A percentile compares a stretch with the other conserved stretches of the same genome.
phyloP scores from a whole-genome alignment of 1,139 yeast genomes.

The Sugiyamaella xylanicola region DNA sequence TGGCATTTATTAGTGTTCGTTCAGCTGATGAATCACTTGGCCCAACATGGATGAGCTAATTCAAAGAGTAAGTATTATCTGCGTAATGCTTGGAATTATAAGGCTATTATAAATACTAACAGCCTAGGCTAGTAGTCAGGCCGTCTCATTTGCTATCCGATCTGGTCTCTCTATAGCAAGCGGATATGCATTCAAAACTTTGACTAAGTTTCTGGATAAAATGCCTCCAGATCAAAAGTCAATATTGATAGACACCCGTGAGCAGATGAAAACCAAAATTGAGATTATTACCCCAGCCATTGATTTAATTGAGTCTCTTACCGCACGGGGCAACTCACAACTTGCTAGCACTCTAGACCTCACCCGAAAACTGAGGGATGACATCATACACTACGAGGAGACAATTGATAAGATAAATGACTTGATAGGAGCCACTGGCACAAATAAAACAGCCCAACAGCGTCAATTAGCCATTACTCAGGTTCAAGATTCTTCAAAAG shows the following conservation, averaged over 20 bases:
- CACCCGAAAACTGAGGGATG: slow-evolving; percentile 58
- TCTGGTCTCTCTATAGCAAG: slow-evolving; percentile 79
- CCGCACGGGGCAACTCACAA: slow-evolving; percentile 72
- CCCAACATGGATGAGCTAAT: slow-evolving; percentile 9
- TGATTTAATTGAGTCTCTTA: slow-evolving; percentile 66
- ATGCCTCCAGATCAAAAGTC: slow-evolving; percentile 61
- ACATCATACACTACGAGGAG: slow-evolving; percentile 61
- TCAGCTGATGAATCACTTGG: too few relatives aligned
- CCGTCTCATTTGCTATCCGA: slow-evolving; percentile 76
- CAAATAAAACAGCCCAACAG: slow-evolving; percentile 32
- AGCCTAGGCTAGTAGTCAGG: slow-evolving; percentile 68
- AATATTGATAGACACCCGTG: slow-evolving; percentile 48
- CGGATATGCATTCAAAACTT: slow-evolving; percentile 70
- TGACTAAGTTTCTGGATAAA: slow-evolving; percentile 58
- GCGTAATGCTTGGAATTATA: background rate
- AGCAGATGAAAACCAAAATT: slow-evolving; percentile 60
- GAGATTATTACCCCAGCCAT: slow-evolving; percentile 68
- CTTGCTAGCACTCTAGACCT: slow-evolving; percentile 59
- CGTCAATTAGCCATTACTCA: slow-evolving; percentile 50
- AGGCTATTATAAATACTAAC: background rate
- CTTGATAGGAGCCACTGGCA: background rate
- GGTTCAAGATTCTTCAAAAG: slow-evolving; percentile 55
- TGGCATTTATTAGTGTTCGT: background rate
- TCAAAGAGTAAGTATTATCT: slow-evolving; percentile 10
- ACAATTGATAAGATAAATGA: slow-evolving; percentile 45